Evolutionary conservation across 2,329 filamentous ascomycete genomes (phyloP).

Genomic region (Ceratocystis diversiconidia): DNA sequence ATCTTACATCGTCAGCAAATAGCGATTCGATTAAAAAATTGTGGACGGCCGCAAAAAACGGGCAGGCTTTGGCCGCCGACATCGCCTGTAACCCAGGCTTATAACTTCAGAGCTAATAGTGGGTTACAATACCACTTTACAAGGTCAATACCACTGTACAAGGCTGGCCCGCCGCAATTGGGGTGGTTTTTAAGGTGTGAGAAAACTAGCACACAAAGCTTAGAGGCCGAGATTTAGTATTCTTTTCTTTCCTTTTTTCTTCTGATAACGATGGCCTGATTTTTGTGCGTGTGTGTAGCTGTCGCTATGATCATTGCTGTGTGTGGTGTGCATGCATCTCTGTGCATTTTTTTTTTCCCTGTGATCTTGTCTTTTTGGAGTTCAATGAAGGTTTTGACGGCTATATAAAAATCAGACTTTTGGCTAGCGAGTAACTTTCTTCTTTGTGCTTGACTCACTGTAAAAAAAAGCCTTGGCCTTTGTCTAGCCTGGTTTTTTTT

Average conservation of each 20-base stretch:
- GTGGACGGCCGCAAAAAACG: no score
- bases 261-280: neutral
- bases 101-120: neutral
- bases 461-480: neutral
- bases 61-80: slow-evolving; percentile 1
- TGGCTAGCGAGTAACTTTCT: neutral
- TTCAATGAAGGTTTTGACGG: neutral
- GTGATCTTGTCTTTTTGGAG: slow-evolving; percentile 21
- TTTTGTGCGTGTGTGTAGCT: neutral
- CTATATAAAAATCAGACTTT: slow-evolving; percentile 3
- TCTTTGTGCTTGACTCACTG: neutral
- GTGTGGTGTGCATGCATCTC: slow-evolving; percentile 12
- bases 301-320: no score
- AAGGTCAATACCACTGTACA: no score
- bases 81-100: neutral
- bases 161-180: no score
- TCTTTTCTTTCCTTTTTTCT: neutral
- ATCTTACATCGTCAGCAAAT: neutral
- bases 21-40: no score
- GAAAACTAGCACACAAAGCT: neutral
- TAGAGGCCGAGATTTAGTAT: neutral
- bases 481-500: neutral
- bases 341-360: slow-evolving; percentile 22
- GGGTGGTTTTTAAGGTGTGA: neutral
- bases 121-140: neutral